Base-by-base conservation (phyloP, 2,329 filamentous ascomycete genomes). In the Venturia asperata region DNA sequence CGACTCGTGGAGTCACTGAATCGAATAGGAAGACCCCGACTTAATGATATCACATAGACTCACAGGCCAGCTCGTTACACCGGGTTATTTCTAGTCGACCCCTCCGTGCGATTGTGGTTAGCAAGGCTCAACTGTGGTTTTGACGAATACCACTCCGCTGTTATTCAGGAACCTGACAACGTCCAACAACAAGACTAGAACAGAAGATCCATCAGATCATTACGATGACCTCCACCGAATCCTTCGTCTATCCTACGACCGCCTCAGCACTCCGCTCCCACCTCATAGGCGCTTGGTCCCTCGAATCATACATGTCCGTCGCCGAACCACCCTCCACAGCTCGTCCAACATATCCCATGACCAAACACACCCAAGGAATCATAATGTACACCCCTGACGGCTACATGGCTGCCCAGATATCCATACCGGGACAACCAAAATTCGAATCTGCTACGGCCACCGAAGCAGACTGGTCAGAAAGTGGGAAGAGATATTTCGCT, bases 371-470 rank as follows among this genome's bases (percentile, higher is more conserved):
- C 52, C 72, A 71, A 10, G 75, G 75, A 17, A 74, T 74, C 67
- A 75, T 76, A 67, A 71, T 76, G 69, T 76, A 76, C 69, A 76
- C 75, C 0, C 72, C 74, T 13, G 73, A 76, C 67, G 74, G 75
- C 37, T 74, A 77, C 70, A 74, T 77, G 72, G 74, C 73, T 17
- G 74, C 74, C 37, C 72, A 75, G 66, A 72, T 77, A 68, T 67
- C 74, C 56, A 75, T 74, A 11, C 75, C 75, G 2, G 74, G 74
- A 5, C 75, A 77, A 66, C 11, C 64, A 1, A 49, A 41, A 21
- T 69, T 68, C 27, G 52, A 58, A 24, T 34, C 63, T 21, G 66
- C 64, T 34, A 64, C 58, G 30, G 67, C 67, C n/a, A 66, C 62
- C 6, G 62, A 65, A n/a, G 30, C 62, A 1, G 66, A 67, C 52